Evolutionary conservation across 345 rosid genomes (phyloP).

Genomic region (Rhizophora mangle): DNA sequence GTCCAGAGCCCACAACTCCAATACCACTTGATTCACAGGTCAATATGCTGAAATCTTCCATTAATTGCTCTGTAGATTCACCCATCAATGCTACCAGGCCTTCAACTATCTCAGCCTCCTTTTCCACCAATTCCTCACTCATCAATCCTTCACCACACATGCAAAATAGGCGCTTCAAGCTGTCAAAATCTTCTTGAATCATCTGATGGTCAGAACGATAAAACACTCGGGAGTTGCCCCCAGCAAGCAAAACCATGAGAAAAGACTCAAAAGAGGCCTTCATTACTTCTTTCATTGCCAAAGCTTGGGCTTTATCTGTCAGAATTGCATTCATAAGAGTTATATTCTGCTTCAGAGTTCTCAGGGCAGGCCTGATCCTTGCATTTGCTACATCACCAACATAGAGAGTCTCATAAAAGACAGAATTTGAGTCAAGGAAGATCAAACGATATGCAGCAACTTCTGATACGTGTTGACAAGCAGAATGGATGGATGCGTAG

Average conservation of each 20-base stretch:
- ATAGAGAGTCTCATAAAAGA: slow-evolving; percentile 70
- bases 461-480: slow-evolving; percentile 79
- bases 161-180: slow-evolving; percentile 60
- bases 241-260: slow-evolving; percentile 82
- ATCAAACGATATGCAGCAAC: slow-evolving; percentile 81
- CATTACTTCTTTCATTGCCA: slow-evolving; percentile 77
- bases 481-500: slow-evolving; percentile 57
- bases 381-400: slow-evolving; percentile 52
- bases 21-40: slow-evolving; percentile 54
- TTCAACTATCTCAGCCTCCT: slow-evolving; percentile 72
- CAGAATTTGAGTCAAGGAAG: slow-evolving; percentile 69
- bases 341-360: slow-evolving; percentile 68
- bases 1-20: slow-evolving; percentile 42
- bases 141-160: slow-evolving; percentile 79
- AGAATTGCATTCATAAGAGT: slow-evolving; percentile 68
- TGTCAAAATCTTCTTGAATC: slow-evolving; percentile 73
- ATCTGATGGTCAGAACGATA: slow-evolving; percentile 49
- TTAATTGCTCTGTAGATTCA: slow-evolving; percentile 65
- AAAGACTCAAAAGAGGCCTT: slow-evolving; percentile 73
- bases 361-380: slow-evolving; percentile 58
- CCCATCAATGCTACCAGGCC: slow-evolving; percentile 74
- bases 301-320: slow-evolving; percentile 62
- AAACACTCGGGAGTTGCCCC: slow-evolving; percentile 63
- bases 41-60: slow-evolving; percentile 71
- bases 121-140: slow-evolving; percentile 56